Percentiles rank a stretch among this genome's conserved stretches.
Conservation (phyloP, 768 basidiomycete genomes). For the Tylopilus cervinicoccineus region DNA sequence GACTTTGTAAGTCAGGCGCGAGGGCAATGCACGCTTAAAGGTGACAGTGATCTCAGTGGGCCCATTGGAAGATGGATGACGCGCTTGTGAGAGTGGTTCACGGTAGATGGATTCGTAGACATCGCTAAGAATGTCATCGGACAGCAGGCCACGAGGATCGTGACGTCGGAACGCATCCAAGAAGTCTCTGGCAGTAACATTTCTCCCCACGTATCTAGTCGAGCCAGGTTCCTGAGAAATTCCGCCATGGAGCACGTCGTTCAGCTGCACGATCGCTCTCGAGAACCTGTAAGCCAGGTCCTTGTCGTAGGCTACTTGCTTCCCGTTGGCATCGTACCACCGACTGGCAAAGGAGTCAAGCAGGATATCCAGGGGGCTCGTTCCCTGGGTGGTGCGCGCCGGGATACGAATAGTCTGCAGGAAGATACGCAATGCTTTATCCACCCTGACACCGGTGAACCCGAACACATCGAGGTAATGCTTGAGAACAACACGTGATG, state of each 20-base stretch:
- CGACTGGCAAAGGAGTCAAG: constrained; percentile 81
- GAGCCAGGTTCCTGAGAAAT: constrained; percentile 59
- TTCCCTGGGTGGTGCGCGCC: constrained; percentile 32
- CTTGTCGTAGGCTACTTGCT: constrained; percentile 74
- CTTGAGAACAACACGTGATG: constrained; percentile 72
- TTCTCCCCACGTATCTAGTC: constrained; percentile 50
- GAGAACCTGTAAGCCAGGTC: constrained; percentile 76
- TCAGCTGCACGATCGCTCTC: constrained; percentile 80
- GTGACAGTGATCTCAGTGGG: constrained; percentile 54
- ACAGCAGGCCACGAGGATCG: constrained; percentile 66
- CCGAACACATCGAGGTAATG: constrained; percentile 87
- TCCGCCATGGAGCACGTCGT: constrained; percentile 80
- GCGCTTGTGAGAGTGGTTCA: constrained; percentile 71
- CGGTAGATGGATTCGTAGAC: constrained; percentile 75
- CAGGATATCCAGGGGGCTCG: constrained; percentile 47
- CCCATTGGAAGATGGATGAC: constrained; percentile 38
- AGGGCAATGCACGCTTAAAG: constrained; percentile 71
- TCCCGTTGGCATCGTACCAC: constrained; percentile 88
- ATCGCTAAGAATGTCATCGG: constrained; percentile 71
- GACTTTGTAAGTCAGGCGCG: constrained; percentile 78
- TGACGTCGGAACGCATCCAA: constrained; percentile 76
- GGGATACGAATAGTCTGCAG: constrained; percentile 76
- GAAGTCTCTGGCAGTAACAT: constrained; percentile 75
- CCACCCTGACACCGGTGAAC: constrained; percentile 77
- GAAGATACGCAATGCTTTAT: constrained; percentile 88